phyloP scores from a whole-genome alignment of 352 stramenopile species.

The Thalassiosira hispida region DNA sequence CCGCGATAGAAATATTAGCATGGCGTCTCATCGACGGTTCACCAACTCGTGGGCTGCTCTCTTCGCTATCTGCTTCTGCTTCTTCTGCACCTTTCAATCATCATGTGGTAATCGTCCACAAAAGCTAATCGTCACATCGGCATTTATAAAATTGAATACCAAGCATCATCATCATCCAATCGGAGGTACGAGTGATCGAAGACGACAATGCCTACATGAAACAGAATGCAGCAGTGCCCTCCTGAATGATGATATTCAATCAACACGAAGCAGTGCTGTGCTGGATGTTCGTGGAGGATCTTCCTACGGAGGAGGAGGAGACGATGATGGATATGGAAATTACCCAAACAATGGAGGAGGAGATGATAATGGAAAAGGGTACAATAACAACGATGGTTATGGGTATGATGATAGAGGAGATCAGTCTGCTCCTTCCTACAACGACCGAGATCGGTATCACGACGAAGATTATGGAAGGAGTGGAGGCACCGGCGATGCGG shows the following conservation, averaged over 20 bases:
- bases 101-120: constrained; percentile 1
- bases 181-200: not conserved
- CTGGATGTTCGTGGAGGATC: constrained; percentile 23
- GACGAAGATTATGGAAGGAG: constrained; percentile 37
- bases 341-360: constrained; percentile 2
- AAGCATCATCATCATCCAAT: not conserved
- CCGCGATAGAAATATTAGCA: no score
- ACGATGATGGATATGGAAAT: constrained; percentile 30
- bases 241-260: not conserved
- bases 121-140: constrained; percentile 12
- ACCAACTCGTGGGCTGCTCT: no score
- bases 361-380: not conserved
- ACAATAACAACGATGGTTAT: constrained; percentile 19
- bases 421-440: constrained; percentile 13
- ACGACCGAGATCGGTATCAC: constrained; percentile 25
- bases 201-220: not conserved
- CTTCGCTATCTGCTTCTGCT: not conserved
- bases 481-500: not conserved
- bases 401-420: constrained; percentile 12
- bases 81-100: not conserved
- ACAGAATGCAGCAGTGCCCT: not conserved
- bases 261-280: not conserved
- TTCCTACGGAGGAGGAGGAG: constrained; percentile 11
- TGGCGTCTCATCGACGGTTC: no score
- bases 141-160: constrained; percentile 17